Evolutionary conservation across 345 rosid genomes (phyloP).

Genomic region (Limnanthes douglasii): DNA sequence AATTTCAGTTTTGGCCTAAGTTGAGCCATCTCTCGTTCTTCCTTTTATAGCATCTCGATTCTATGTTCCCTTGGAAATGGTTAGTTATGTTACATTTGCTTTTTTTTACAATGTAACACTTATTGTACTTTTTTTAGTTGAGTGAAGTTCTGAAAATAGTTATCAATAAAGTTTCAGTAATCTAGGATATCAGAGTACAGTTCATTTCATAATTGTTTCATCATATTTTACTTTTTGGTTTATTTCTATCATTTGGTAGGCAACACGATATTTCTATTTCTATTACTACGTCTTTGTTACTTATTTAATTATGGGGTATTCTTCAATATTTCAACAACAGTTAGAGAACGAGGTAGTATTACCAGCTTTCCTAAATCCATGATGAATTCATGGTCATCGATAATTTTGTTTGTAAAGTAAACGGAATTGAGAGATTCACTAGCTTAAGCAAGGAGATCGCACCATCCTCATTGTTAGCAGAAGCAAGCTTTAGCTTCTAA

Average conservation of each 20-base stretch:
- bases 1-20: conserved; percentile 80
- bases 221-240: too few species aligned
- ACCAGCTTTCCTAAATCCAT: conserved; percentile 81
- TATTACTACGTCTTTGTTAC: too few species aligned
- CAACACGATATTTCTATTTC: too few species aligned
- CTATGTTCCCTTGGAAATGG: conserved; percentile 98
- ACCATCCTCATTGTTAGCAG: conserved; percentile 31
- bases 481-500: conserved; percentile 48
- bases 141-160: too few species aligned
- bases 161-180: too few species aligned
- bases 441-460: conserved; percentile 26
- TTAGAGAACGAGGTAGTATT: conserved; percentile 75
- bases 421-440: conserved; percentile 48
- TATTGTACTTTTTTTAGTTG: too few species aligned
- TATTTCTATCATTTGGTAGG: conserved; percentile 30
- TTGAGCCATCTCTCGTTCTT: conserved; percentile 94
- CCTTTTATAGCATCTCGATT: conserved; percentile 91
- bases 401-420: conserved; percentile 62
- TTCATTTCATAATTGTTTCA: too few species aligned
- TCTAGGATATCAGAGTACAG: too few species aligned
- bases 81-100: conserved; percentile 9
- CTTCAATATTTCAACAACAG: conserved; percentile 63
- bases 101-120: conserved; percentile 6
- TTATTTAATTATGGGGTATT: too few species aligned
- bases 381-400: conserved; percentile 66